Evolutionary conservation across 768 basidiomycete species (phyloP).

Genomic region (Tylopilus cervinicoccineus): DNA sequence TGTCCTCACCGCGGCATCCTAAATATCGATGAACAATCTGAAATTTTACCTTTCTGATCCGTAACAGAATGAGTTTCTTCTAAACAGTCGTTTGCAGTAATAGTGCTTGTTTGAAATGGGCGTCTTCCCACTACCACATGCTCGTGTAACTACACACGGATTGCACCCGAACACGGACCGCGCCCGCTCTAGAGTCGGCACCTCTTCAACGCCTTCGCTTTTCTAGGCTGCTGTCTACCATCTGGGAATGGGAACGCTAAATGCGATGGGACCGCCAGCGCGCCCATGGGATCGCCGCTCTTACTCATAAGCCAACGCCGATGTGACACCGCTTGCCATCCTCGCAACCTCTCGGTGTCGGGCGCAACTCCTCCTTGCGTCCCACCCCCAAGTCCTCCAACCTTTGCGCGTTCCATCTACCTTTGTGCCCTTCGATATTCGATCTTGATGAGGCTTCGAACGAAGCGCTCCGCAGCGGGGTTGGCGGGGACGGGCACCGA

Average conservation of each 20-base stretch:
- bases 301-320: neutral
- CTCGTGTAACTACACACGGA: neutral
- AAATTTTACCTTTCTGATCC: neutral
- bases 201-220: no score
- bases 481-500: neutral
- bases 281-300: neutral
- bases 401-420: no score
- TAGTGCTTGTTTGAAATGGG: neutral
- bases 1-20: neutral
- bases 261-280: neutral
- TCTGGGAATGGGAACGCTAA: neutral
- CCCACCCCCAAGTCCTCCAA: no score
- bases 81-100: neutral
- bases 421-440: no score
- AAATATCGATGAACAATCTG: neutral
- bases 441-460: constrained; percentile 6
- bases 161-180: neutral
- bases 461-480: neutral
- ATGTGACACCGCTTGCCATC: no score
- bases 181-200: neutral
- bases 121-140: neutral
- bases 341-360: neutral
- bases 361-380: no score
- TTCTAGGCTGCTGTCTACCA: no score
- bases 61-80: neutral